These are phyloP conservation scores for Backusella circina DNA, from an alignment of 192 early-diverging fungal species.

Conservation along the genomic window DNA sequence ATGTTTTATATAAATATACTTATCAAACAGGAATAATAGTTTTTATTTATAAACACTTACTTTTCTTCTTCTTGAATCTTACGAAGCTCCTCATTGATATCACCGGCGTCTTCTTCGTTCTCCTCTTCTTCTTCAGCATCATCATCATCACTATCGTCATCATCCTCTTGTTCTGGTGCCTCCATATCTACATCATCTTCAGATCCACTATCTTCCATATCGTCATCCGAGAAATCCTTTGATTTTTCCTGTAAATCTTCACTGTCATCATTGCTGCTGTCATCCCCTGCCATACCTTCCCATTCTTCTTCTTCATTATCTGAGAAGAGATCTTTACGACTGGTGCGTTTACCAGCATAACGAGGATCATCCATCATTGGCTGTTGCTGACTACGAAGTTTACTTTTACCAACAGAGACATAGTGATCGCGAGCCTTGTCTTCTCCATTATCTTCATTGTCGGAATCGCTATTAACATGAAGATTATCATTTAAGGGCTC, in stretches of 20 bases:
- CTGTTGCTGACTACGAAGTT: conserved; percentile 53
- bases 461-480: conserved; percentile 39
- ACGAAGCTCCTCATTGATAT: conserved; percentile 58
- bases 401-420: conserved; percentile 67
- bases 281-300: conserved; percentile 22
- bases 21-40: background rate
- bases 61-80: conserved; percentile 82
- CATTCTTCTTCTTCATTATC: conserved; percentile 35
- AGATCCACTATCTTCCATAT: conserved; percentile 33
- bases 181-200: conserved; percentile 32
- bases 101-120: conserved; percentile 37
- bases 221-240: conserved; percentile 35
- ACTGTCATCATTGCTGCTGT: conserved; percentile 36
- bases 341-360: conserved; percentile 65
- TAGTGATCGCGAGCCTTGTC: conserved; percentile 65
- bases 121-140: conserved; percentile 38
- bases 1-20: background rate
- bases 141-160: conserved; percentile 39
- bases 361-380: conserved; percentile 69
- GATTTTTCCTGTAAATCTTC: conserved; percentile 42
- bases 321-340: conserved; percentile 60
- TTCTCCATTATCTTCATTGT: conserved; percentile 40
- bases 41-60: background rate
- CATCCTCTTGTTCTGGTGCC: conserved; percentile 33
- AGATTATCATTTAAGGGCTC: conserved; percentile 20